Conservation (phyloP, 1,284 basidiomycete genomes). For the Ceratobasidium sp. region DNA sequence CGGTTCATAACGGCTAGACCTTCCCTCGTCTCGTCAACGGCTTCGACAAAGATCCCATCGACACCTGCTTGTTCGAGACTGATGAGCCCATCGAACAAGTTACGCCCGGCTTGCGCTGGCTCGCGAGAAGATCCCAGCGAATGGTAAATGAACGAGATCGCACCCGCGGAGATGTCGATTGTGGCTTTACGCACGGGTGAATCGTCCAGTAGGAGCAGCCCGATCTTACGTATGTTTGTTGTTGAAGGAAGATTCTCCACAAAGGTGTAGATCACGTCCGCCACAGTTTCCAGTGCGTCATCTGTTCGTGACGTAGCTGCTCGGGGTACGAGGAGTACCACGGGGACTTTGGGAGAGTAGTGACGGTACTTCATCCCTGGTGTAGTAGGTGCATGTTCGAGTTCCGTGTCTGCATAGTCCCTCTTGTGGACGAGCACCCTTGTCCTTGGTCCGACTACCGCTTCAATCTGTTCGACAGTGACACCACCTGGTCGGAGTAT, state of each 20-base stretch:
- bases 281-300: conserved; percentile 46
- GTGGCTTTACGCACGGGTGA: conserved; percentile 52
- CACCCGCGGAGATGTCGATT: conserved; percentile 51
- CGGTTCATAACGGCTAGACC: conserved; percentile 98
- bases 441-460: conserved; percentile 54
- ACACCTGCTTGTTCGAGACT: conserved; percentile 79
- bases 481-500: conserved; percentile 92
- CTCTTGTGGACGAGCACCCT: conserved; percentile 76
- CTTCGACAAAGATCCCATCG: conserved; percentile 88
- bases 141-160: conserved; percentile 49
- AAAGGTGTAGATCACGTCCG: conserved; percentile 47
- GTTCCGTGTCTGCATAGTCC: conserved; percentile 69
- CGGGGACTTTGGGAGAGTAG: conserved; percentile 89
- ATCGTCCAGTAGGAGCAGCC: conserved; percentile 72
- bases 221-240: conserved; percentile 58
- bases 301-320: conserved; percentile 49
- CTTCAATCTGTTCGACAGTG: conserved; percentile 86
- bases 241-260: conserved; percentile 37
- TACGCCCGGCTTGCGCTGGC: conserved; percentile 75
- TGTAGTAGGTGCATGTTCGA: conserved; percentile 85
- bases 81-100: conserved; percentile 88
- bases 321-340: conserved; percentile 76
- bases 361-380: conserved; percentile 99
- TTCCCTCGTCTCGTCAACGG: conserved; percentile 79
- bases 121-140: conserved; percentile 68